Base-by-base conservation (phyloP, 2,329 filamentous ascomycete genomes). In the Tricladium varicosporioides region DNA sequence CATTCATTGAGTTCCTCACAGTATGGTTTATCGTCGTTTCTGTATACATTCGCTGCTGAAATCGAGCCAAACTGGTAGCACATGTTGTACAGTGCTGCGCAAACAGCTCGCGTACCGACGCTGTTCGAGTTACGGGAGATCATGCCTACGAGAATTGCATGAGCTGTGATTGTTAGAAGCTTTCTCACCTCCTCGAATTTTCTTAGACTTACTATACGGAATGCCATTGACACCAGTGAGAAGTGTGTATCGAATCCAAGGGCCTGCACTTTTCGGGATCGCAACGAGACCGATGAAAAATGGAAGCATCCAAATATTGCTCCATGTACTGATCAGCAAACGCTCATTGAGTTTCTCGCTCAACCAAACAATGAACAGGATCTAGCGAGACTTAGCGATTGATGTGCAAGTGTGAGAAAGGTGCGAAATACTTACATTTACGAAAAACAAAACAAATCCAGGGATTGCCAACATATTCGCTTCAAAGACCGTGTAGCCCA, bases 61-160 rank as follows among this genome's bases (percentile, higher is more conserved):
- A 58, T 51, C 33, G 16, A 33, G 70, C 1, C 81, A 82, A 1
- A 81, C 79, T 54, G 43, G 2, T 43, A 16, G 14, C 16, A 33
- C 31, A 54, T 44, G 65, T 86, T 87, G 69, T 86, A 87, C n/a
- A 82, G 70, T 0, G 81, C 83, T 1, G 82, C 79, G 0, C 81
- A 81, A 1, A 88, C 81, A 1, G 84, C 82, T 14, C 84, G 74
- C 5, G 81, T 83, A 10, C 83, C 75, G 11, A 87, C 83, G 1
- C 78, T 77, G 57, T 84, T 83, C 2, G 82, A 79, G 65, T 87
- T 87, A 51, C 80, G 73, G n/a, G 36, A 40, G 2, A 40, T 40
- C 36, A 40, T 40, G n/a, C 36, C 36, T 5, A 40, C 36, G 3
- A 40, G 9, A 10, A n/a, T 40, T n/a, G 36, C 36, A 40, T 40